Evolutionary conservation across 2,329 filamentous ascomycete genomes (phyloP).

Genomic region (Didymella keratinophila): DNA sequence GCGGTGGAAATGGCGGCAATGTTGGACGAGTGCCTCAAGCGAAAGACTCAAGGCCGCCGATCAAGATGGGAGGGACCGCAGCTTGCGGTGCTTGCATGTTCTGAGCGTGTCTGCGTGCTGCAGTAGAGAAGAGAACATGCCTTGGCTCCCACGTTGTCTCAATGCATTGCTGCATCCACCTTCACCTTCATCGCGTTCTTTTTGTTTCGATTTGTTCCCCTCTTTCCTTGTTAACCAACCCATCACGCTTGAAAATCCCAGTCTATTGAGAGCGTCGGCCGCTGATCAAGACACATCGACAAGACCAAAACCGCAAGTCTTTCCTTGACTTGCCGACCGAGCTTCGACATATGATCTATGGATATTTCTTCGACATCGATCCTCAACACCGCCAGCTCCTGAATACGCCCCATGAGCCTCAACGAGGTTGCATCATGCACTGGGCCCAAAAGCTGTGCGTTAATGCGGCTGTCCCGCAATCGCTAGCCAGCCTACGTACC

Average conservation of each 20-base stretch:
- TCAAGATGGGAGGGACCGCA: constrained; percentile 38
- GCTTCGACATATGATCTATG: not conserved
- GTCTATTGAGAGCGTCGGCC: not conserved
- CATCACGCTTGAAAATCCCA: not conserved
- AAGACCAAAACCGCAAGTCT: not conserved
- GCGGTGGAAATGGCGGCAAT: constrained; percentile 22
- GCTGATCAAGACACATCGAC: not conserved
- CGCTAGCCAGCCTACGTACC: not conserved
- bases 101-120: not conserved
- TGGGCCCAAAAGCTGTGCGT: too few species aligned
- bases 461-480: not conserved
- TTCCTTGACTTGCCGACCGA: not conserved
- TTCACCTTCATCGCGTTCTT: not conserved
- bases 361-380: not conserved
- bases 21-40: constrained; percentile 32
- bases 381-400: too few species aligned
- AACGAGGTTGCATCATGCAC: too few species aligned
- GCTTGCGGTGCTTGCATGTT: constrained; percentile 44
- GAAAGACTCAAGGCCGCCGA: constrained; percentile 38
- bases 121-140: not conserved
- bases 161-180: too few species aligned
- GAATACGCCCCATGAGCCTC: too few species aligned
- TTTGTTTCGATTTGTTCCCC: too few species aligned
- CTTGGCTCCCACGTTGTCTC: not conserved
- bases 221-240: not conserved